Percentiles rank a stretch among this genome's conserved stretches.
Evolutionary conservation across 1,284 basidiomycete species (phyloP).

Genomic region (Xerocomus nothofagi): DNA sequence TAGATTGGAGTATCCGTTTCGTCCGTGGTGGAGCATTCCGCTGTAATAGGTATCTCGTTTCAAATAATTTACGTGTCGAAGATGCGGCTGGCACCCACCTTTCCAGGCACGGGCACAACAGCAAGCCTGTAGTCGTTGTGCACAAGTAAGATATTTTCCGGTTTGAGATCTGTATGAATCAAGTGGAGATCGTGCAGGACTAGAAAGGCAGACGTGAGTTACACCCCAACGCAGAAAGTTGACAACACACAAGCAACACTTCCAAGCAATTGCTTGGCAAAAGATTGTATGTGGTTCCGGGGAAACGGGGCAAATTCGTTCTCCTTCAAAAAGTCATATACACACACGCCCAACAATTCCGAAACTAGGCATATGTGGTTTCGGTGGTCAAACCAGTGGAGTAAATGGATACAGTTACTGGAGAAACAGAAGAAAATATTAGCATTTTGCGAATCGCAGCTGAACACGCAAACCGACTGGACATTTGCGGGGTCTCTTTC

Average conservation of each 20-base stretch:
- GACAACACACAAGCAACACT: constrained; percentile 87
- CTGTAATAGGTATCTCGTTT: constrained; percentile 38
- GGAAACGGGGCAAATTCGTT: constrained; percentile 98
- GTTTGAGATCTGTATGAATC: constrained; percentile 98
- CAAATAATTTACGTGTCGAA: constrained; percentile 3
- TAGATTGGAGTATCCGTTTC: constrained; percentile 80
- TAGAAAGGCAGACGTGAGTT: constrained; percentile 36
- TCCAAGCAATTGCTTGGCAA: constrained; percentile 88
- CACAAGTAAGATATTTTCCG: constrained; percentile 96
- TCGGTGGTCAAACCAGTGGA: constrained; percentile 94
- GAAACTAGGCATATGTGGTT: constrained; percentile 99
- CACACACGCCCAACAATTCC: constrained; percentile 94
- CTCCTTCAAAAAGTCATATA: constrained; percentile 99
- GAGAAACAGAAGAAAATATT: constrained; percentile 9
- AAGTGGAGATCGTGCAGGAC: constrained; percentile 91
- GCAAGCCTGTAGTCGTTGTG: constrained; percentile 74
- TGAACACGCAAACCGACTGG: constrained; percentile 61
- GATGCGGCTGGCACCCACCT: constrained; percentile 42
- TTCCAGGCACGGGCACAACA: constrained; percentile 56
- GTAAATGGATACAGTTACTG: constrained; percentile 97
- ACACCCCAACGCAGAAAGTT: constrained; percentile 4
- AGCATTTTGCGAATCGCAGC: constrained; percentile 6
- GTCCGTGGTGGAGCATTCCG: constrained; percentile 58
- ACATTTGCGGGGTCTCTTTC: constrained; percentile 87
- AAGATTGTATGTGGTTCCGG: constrained; percentile 92